Conservation (phyloP, 208 protist species). For the Trypanosoma caninum region DNA sequence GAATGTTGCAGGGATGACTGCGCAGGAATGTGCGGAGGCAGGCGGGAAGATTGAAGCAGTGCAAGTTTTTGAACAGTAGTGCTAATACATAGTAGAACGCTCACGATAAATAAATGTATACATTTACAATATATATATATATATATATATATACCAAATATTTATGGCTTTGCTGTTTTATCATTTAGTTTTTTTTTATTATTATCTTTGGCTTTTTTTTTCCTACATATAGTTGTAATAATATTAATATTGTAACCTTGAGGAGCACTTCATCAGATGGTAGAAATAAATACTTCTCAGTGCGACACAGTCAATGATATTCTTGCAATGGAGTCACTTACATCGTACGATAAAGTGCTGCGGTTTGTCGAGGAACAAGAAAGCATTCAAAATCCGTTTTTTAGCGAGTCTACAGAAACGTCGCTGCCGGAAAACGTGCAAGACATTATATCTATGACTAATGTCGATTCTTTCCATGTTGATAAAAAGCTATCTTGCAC, state of each 20-base stretch:
- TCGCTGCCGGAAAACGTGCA: neutral
- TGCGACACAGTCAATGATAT: conserved; percentile 3
- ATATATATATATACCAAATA: neutral
- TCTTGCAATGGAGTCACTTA: conserved; percentile 10
- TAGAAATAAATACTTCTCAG: neutral
- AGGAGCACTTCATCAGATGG: neutral
- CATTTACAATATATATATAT: neutral
- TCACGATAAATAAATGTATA: neutral
- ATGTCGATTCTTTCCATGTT: neutral
- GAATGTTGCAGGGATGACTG: conserved; percentile 63
- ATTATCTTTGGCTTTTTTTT: conserved; percentile 11
- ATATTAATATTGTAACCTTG: too few relatives aligned
- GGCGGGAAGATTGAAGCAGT: conserved; percentile 32
- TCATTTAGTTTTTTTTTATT: neutral
- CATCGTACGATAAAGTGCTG: conserved; percentile 19
- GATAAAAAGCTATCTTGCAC: neutral
- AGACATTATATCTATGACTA: neutral
- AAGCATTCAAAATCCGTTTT: neutral
- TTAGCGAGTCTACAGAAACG: neutral
- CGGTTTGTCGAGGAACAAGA: conserved; percentile 25
- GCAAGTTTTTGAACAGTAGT: conserved; percentile 23
- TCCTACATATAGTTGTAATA: too few relatives aligned
- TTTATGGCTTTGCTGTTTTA: neutral
- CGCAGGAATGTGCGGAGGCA: conserved; percentile 48
- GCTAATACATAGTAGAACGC: neutral